phyloP scores from a whole-genome alignment of 345 rosid species.

The Salix suchowensis region DNA sequence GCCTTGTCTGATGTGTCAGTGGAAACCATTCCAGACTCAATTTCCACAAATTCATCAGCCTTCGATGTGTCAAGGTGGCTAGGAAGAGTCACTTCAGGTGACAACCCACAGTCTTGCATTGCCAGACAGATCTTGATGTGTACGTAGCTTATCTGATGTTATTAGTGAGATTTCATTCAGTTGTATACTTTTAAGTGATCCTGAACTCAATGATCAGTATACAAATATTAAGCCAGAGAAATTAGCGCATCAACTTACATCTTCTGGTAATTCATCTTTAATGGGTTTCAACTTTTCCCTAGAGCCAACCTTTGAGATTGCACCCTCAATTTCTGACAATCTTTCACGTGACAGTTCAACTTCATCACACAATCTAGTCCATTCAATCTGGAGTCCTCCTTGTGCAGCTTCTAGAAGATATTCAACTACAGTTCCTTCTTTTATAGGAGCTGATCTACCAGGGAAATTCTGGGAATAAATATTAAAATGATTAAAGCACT shows the following conservation, averaged over 20 bases:
- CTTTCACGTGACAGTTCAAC: conserved; percentile 29
- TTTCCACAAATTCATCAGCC: conserved; percentile 2
- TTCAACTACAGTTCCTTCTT: conserved; percentile 36
- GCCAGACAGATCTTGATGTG: conserved; percentile 37
- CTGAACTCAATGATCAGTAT: background rate
- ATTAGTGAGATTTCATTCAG: background rate
- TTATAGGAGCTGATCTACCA: conserved; percentile 43
- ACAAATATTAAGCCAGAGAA: background rate
- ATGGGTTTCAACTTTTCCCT: conserved; percentile 41
- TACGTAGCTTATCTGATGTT: conserved; percentile 35
- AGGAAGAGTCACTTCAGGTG: conserved; percentile 16
- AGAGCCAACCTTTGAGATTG: conserved; percentile 38
- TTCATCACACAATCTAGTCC: conserved; percentile 35
- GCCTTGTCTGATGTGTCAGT: background rate
- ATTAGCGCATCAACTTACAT: conserved; percentile 23
- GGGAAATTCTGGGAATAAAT: conserved; percentile 28
- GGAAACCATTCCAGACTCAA: background rate
- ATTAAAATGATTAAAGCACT: background rate
- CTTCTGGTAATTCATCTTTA: conserved; percentile 41
- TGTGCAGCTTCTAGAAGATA: conserved; percentile 43
- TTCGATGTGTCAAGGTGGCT: background rate
- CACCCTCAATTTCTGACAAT: conserved; percentile 29
- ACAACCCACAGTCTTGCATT: conserved; percentile 27
- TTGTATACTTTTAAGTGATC: background rate
- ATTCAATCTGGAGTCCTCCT: conserved; percentile 31